phyloP scores from a whole-genome alignment of 2,329 filamentous ascomycete species.

The Ophiostoma quercus region DNA sequence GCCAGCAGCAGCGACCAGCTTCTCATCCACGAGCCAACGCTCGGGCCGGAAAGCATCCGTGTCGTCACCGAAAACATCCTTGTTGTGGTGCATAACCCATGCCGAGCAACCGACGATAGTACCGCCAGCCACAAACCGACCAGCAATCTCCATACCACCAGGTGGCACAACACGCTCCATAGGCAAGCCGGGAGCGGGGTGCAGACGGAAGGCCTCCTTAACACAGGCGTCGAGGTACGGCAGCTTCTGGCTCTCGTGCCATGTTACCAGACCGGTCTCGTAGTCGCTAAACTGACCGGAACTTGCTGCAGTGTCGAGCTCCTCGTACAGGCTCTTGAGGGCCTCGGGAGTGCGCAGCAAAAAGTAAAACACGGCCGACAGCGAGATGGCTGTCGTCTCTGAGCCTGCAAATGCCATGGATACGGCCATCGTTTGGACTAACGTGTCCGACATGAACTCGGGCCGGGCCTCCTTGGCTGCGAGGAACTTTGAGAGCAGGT shows the following conservation, averaged over 20 bases:
- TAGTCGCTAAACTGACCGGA: slow-evolving; percentile 47
- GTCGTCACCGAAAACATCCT: slow-evolving; percentile 63
- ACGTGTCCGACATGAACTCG: slow-evolving; percentile 64
- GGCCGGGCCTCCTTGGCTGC: slow-evolving; percentile 62
- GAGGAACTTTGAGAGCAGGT: slow-evolving; percentile 68
- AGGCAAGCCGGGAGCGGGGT: slow-evolving; percentile 67
- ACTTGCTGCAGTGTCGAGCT: slow-evolving; percentile 56
- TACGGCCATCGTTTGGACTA: slow-evolving; percentile 67
- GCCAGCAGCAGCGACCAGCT: slow-evolving; percentile 24
- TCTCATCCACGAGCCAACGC: slow-evolving; percentile 53
- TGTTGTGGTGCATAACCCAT: slow-evolving; percentile 66
- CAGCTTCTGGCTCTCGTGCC: slow-evolving; percentile 63
- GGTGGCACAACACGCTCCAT: slow-evolving; percentile 68
- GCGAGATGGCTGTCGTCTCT: slow-evolving; percentile 73
- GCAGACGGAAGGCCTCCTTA: slow-evolving; percentile 71
- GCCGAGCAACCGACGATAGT: slow-evolving; percentile 70
- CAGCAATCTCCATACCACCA: slow-evolving; percentile 58
- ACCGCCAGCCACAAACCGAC: slow-evolving; percentile 58
- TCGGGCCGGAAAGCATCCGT: slow-evolving; percentile 63
- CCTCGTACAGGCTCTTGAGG: slow-evolving; percentile 52
- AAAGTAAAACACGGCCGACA: slow-evolving; percentile 68
- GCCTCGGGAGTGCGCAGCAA: slow-evolving; percentile 58
- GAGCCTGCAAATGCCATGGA: slow-evolving; percentile 69
- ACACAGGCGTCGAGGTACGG: slow-evolving; percentile 72
- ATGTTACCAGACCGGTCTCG: slow-evolving; percentile 59